phyloP scores from a whole-genome alignment of 768 basidiomycete species.

The Guyanaporus albipodus region DNA sequence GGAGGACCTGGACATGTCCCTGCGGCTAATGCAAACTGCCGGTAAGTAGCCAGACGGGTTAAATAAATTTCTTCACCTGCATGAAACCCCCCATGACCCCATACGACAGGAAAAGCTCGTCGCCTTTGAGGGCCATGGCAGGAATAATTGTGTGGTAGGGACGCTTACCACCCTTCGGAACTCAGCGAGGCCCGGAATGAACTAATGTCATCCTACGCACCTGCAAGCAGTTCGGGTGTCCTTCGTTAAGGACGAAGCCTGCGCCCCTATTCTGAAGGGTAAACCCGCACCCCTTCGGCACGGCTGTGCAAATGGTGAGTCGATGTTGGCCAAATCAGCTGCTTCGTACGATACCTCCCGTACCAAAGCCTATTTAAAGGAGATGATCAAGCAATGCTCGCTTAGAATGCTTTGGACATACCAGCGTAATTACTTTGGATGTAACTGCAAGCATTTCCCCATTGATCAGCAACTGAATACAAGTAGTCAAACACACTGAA shows the following conservation, averaged over 20 bases:
- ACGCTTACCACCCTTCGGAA: constrained; percentile 71
- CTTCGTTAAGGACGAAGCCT: constrained; percentile 73
- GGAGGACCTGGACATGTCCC: constrained; percentile 91
- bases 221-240: constrained; percentile 82
- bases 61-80: constrained; percentile 47
- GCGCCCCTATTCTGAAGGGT: constrained; percentile 93
- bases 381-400: neutral
- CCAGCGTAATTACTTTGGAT: constrained; percentile 89
- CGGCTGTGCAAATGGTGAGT: constrained; percentile 43
- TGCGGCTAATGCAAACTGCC: constrained; percentile 57
- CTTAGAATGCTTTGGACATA: constrained; percentile 26
- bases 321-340: neutral
- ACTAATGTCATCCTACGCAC: constrained; percentile 33
- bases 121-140: constrained; percentile 70
- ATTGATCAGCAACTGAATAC: constrained; percentile 70
- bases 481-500: constrained; percentile 1
- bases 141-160: constrained; percentile 95
- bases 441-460: constrained; percentile 87
- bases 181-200: neutral
- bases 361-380: constrained; percentile 69
- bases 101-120: constrained; percentile 83
- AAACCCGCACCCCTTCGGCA: constrained; percentile 94
- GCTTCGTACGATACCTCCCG: constrained; percentile 51
- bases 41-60: neutral
- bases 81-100: constrained; percentile 93